Conservation (phyloP, 1,284 basidiomycete species). For the Leccinum cinnamomeum region DNA sequence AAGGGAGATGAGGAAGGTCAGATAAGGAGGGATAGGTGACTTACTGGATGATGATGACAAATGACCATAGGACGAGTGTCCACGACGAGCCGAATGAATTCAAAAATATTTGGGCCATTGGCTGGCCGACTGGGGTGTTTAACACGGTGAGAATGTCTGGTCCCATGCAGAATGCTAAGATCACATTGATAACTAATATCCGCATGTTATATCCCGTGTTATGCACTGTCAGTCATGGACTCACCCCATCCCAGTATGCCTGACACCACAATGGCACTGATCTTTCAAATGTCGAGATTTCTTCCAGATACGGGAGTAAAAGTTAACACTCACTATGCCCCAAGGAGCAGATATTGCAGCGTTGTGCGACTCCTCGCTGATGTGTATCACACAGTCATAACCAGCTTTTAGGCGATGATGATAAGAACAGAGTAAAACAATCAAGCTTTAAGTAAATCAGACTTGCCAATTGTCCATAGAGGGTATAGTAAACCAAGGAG, state of each 20-base stretch:
- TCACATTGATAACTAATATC: not conserved
- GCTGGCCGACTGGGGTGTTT: not conserved
- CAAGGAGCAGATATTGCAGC: conserved; percentile 47
- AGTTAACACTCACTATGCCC: conserved; percentile 20
- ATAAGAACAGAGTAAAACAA: not conserved
- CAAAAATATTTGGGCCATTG: not conserved
- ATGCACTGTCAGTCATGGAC: not conserved
- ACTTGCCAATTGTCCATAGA: too few species aligned
- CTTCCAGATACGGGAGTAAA: not conserved
- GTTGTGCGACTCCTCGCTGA: conserved; percentile 50
- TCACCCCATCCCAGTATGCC: conserved; percentile 27
- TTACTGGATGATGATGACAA: not conserved
- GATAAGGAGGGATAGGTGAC: not conserved
- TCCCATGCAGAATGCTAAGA: not conserved
- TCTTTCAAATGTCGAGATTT: conserved; percentile 12
- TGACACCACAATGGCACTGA: conserved; percentile 17
- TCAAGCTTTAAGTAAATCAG: not conserved
- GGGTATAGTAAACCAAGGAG: too few species aligned
- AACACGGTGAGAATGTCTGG: not conserved
- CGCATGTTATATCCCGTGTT: not conserved
- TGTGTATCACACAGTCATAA: conserved; percentile 47
- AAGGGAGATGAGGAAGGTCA: not conserved
- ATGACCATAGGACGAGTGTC: not conserved
- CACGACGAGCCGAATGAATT: not conserved
- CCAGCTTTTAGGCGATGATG: conserved; percentile 27